phyloP scores from a whole-genome alignment of 768 basidiomycete species.

The Amylocystis lapponica region DNA sequence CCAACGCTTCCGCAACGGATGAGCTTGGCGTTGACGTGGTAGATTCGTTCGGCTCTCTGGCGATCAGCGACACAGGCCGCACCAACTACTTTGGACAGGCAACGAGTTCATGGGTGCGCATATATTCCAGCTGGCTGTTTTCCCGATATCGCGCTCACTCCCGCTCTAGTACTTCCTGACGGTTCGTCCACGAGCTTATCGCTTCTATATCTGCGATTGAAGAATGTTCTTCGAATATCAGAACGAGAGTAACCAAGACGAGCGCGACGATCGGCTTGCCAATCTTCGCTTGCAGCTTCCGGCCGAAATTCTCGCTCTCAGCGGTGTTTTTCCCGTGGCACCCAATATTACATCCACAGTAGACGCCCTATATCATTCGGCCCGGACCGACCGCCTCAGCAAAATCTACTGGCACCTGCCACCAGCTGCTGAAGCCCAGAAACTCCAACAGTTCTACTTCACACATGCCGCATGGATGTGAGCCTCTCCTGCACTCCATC shows the following conservation, averaged over 20 bases:
- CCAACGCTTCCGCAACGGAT: slow-evolving; percentile 35
- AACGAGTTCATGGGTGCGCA: slow-evolving; percentile 70
- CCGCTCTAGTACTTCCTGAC: slow-evolving; percentile 62
- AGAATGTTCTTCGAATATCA: slow-evolving; percentile 25
- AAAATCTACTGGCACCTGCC: slow-evolving; percentile 70
- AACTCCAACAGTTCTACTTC: slow-evolving; percentile 56
- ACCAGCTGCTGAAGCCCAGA: slow-evolving; percentile 49
- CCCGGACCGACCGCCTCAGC: slow-evolving; percentile 39
- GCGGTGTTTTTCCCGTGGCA: slow-evolving; percentile 60
- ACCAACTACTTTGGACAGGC: slow-evolving; percentile 74
- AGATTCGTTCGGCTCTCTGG: slow-evolving; percentile 77
- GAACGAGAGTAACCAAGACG: slow-evolving; percentile 59
- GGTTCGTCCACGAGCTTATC: slow-evolving; percentile 33
- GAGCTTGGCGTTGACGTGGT: slow-evolving; percentile 70
- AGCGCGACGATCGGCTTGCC: slow-evolving; percentile 41
- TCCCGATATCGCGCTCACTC: slow-evolving; percentile 11
- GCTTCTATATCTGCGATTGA: slow-evolving; percentile 5
- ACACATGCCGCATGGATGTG: slow-evolving; percentile 69
- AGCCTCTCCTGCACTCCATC: slow-evolving; percentile 16
- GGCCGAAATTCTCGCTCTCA: slow-evolving; percentile 55
- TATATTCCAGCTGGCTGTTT: slow-evolving; percentile 3
- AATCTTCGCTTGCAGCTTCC: slow-evolving; percentile 53
- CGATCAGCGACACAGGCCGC: slow-evolving; percentile 64
- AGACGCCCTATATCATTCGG: slow-evolving; percentile 10
- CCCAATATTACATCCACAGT: slow-evolving; percentile 35